Evolutionary conservation across 2,329 filamentous ascomycete species (phyloP), one percentile per base, ranked within the genome.

Genomic region (Ophiostoma pallidulum): DNA sequence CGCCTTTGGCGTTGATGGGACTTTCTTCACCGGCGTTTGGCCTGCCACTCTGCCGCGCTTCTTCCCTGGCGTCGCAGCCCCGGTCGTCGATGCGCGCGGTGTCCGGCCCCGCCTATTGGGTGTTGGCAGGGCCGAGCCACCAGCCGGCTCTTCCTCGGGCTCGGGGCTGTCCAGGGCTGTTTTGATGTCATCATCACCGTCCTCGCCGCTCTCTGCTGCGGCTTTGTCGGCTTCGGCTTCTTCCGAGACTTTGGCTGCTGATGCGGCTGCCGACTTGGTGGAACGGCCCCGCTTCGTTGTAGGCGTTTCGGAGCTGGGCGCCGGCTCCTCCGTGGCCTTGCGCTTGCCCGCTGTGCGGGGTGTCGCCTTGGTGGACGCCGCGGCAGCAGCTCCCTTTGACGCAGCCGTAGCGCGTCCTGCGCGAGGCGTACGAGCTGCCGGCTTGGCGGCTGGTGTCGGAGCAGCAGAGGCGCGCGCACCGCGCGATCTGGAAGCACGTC

Each of bases 301-400:
- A 1, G 50, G 45, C 4, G 38, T 48, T 12, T 40, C 45, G 12
- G 51, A 39, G 2, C 44, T 48, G 4, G 52, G 35, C 12, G 54
- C 50, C 1, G 47, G 33, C 16, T 54, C 48, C 1, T 54, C 57
- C 2, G 53, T 46, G 19, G 56, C 54, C 53, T 57, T 59, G 49
- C 59, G 59, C 57, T 60, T 62, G 33, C 20, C 33, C 4, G 36
- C 26, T 2, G 41, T 43, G 13, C 35, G 24, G 16, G 31, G 41
- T 12, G 46, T 22, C 1, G 49, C 26, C 26, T 20, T 29, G 20
- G 41, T 8, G 4, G 37, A 6, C 28, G 29, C 18, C 19, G 39
- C 38, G 14, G 39, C 28, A 18, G 39, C 9, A 12, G 16, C 35
- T 7, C 16, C 20, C 38, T 41, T 41, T 20, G 38, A n/a, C 12